Base-by-base conservation (phyloP, 371 early-diverging fungal genomes). In the Nematocida ironsii region DNA sequence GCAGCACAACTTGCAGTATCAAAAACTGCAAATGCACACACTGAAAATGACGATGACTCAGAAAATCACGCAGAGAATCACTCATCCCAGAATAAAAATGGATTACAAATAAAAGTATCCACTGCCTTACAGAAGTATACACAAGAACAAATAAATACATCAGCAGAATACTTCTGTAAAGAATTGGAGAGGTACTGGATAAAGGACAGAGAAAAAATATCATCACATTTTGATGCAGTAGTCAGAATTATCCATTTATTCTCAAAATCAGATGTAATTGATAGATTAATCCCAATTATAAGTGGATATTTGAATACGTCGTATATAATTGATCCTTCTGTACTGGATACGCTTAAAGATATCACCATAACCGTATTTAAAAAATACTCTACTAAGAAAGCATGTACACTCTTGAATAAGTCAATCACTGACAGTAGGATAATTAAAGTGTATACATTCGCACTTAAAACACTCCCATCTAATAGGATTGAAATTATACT, bases 201-300 rank as follows among this genome's bases (percentile, higher is more conserved):
- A 6, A 57, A 11, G 6, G 80, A 78, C 33, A 68, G 68, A 62
- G 80, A 78, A 44, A 71, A 70, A 47, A 78, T 78, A 39, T 78
- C 80, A 0, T 75, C 82, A 54, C 64, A 78, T 42, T 78, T 78
- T 78, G 80, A 78, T 13, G 44, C 13, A 13, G 80, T 78, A 16
- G 33, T 78, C 13, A 62, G 20, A 58, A 23, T 18, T 16, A 48
- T 68, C 4, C 18, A 82, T 13, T 20, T 70, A 4, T 58, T 78
- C 27, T 7, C 68, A 27, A 27, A n/a, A n/a, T 0, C 47, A 39
- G 13, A 13, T 25, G n/a, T 3, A 5, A 52, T 71, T 20, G 57
- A 54, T 5, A 18, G 23, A 48, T 2, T 62, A 1, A 18, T 20
- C 62, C 7, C 18, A 25, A 71, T 78, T 16, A 9, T 78, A 16